These are phyloP conservation scores for Plantago elongata DNA, from an alignment of 257 asterid genomes.

Conservation along the genomic window DNA sequence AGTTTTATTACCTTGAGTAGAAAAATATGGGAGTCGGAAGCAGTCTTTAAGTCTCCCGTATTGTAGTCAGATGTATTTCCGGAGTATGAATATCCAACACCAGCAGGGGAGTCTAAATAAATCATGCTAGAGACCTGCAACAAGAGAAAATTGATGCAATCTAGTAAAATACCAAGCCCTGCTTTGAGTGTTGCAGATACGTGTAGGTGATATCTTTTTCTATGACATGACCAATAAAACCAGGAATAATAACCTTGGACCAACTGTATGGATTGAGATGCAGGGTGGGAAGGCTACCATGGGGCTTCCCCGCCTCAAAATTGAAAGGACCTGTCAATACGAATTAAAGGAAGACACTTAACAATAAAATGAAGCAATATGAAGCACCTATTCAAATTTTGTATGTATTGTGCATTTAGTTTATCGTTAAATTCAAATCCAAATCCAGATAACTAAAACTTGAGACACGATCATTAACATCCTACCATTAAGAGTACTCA, in stretches of 20 bases:
- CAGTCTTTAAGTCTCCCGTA: slow-evolving; percentile 82
- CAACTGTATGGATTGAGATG: slow-evolving; percentile 89
- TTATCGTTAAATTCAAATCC: not conserved
- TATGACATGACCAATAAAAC: slow-evolving; percentile 4
- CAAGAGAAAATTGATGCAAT: not conserved
- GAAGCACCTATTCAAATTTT: not conserved
- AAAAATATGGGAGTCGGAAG: slow-evolving; percentile 70
- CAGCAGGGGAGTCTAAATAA: slow-evolving; percentile 92
- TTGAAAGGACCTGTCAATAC: slow-evolving; percentile 78
- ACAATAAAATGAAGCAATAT: not conserved
- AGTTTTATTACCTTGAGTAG: slow-evolving; percentile 64
- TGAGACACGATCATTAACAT: not conserved
- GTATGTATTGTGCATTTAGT: not conserved
- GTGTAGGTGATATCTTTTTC: not conserved
- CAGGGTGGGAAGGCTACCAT: slow-evolving; percentile 59
- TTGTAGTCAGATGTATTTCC: slow-evolving; percentile 52
- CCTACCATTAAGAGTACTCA: not conserved
- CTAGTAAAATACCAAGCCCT: not conserved
- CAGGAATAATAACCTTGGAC: slow-evolving; percentile 66
- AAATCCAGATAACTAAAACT: not conserved
- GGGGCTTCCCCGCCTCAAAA: slow-evolving; percentile 56
- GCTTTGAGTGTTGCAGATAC: not conserved
- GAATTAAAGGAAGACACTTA: slow-evolving; percentile 9
- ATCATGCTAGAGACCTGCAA: slow-evolving; percentile 67
- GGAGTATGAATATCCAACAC: slow-evolving; percentile 88